Conservation (phyloP, 2,329 filamentous ascomycete genomes). For the Penicillium capsulatum region DNA sequence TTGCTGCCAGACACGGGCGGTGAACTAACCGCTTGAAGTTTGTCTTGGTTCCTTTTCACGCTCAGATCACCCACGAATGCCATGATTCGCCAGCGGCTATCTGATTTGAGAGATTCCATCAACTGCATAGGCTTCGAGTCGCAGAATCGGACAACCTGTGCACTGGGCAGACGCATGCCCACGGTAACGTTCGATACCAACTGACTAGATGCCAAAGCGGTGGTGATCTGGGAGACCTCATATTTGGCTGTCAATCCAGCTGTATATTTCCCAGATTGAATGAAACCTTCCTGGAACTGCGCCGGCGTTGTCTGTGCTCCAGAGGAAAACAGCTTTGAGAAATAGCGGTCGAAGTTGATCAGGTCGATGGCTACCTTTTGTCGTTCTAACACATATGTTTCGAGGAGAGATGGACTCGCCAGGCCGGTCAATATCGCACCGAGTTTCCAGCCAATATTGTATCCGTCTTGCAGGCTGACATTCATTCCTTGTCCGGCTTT, state of each 20-base stretch:
- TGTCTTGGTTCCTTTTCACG: constrained; percentile 20
- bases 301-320: constrained; percentile 43
- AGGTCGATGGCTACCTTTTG: constrained; percentile 53
- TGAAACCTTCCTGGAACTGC: constrained; percentile 55
- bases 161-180: constrained; percentile 51
- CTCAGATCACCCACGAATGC: constrained; percentile 47
- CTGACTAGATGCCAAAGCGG: constrained; percentile 30
- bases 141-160: constrained; percentile 57
- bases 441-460: constrained; percentile 61
- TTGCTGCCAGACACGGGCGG: no score
- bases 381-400: constrained; percentile 54
- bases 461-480: constrained; percentile 54
- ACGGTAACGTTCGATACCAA: constrained; percentile 39
- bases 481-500: constrained; percentile 64
- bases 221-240: constrained; percentile 48
- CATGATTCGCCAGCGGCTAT: constrained; percentile 52
- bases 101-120: constrained; percentile 48
- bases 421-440: constrained; percentile 47
- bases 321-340: constrained; percentile 52
- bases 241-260: constrained; percentile 58
- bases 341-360: constrained; percentile 58
- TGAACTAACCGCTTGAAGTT: constrained; percentile 38
- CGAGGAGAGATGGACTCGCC: constrained; percentile 43
- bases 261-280: constrained; percentile 56
- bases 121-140: constrained; percentile 57